Conservation (phyloP, 495 filamentous ascomycete species). For the Podospora fimiseda region DNA sequence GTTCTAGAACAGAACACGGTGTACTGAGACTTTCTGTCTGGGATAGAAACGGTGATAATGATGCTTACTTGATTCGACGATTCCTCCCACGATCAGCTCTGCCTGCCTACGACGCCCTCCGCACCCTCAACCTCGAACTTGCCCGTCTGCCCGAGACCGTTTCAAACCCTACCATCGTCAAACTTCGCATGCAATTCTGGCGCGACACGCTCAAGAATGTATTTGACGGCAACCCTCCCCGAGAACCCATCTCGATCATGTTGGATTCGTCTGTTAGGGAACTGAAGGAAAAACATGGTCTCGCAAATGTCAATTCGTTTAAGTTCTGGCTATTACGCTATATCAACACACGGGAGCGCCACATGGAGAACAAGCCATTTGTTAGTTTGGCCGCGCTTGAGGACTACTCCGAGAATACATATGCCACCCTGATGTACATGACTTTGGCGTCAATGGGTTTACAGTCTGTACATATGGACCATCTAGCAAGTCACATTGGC, state of each 20-base stretch:
- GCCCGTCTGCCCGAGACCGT: conserved; percentile 83
- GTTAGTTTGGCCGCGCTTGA: conserved; percentile 67
- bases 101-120: conserved; percentile 82
- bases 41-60: conserved; percentile 55
- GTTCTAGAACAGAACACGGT: background rate
- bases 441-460: conserved; percentile 71
- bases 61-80: conserved; percentile 76
- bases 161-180: conserved; percentile 70
- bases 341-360: conserved; percentile 71
- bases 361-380: conserved; percentile 79
- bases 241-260: conserved; percentile 85
- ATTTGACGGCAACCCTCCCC: conserved; percentile 65
- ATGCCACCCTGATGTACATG: conserved; percentile 87
- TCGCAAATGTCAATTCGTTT: conserved; percentile 53
- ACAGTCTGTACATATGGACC: conserved; percentile 76
- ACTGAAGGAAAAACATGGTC: conserved; percentile 46
- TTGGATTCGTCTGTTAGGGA: conserved; percentile 62
- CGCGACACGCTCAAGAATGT: conserved; percentile 70
- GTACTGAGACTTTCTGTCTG: background rate
- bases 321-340: conserved; percentile 77
- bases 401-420: conserved; percentile 86
- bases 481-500: conserved; percentile 88
- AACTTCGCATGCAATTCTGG: conserved; percentile 93
- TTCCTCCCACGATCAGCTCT: conserved; percentile 68
- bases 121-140: conserved; percentile 87